These are phyloP conservation scores for Paspalum notatum DNA, from an alignment of 176 grass and related monocot genomes.

Conservation along the genomic window DNA sequence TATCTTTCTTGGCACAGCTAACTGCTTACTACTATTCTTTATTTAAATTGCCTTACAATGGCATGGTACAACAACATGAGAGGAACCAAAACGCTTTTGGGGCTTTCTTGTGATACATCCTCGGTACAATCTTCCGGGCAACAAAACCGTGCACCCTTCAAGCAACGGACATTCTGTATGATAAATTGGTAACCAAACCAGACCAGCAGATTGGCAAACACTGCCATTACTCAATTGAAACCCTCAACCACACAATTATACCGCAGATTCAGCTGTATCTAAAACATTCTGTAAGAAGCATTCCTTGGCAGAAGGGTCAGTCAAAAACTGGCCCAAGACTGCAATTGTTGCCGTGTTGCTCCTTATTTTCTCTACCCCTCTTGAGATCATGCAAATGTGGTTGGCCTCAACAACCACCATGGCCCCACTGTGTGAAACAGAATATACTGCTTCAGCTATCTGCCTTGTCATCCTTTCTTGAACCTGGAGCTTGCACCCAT, in stretches of 20 bases:
- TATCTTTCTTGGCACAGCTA: constrained; percentile 35
- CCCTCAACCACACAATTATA: constrained; percentile 31
- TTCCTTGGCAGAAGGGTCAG: constrained; percentile 57
- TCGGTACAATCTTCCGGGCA: neutral
- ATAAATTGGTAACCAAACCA: constrained; percentile 1
- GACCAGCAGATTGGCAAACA: constrained; percentile 15
- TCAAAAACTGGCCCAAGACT: constrained; percentile 81
- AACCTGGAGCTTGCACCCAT: constrained; percentile 93
- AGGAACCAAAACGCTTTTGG: constrained; percentile 45
- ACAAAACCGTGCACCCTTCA: neutral
- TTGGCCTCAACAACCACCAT: constrained; percentile 91
- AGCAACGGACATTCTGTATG: neutral
- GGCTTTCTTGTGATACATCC: constrained; percentile 31
- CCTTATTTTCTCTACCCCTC: constrained; percentile 90
- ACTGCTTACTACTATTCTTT: constrained; percentile 17
- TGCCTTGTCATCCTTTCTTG: constrained; percentile 98
- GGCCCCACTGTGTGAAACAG: constrained; percentile 51
- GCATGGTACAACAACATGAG: constrained; percentile 53
- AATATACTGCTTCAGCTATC: constrained; percentile 88
- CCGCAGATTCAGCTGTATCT: constrained; percentile 33
- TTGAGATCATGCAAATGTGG: constrained; percentile 93
- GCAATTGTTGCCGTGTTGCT: constrained; percentile 91
- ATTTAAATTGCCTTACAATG: constrained; percentile 5
- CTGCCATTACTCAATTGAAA: constrained; percentile 9
- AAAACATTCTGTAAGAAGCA: constrained; percentile 64